Evolutionary conservation across 345 rosid genomes (phyloP).

Genomic region (Sisymbrium altissimum): DNA sequence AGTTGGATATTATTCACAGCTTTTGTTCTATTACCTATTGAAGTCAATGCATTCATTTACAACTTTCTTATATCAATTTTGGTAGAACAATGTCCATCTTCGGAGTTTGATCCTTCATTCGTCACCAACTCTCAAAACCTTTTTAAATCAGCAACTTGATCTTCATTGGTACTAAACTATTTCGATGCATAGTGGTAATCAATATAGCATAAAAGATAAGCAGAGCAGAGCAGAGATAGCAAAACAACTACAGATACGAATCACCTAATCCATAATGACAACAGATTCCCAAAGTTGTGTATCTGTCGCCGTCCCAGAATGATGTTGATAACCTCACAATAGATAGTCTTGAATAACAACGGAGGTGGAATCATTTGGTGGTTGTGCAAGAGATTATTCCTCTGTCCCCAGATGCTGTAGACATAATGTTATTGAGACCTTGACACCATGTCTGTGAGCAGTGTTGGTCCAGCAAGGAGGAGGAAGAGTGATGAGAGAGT

Average conservation of each 20-base stretch:
- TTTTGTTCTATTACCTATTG: not conserved
- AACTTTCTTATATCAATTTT: not conserved
- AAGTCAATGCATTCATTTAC: not conserved
- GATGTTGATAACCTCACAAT: too few relatives aligned
- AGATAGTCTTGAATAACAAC: too few relatives aligned
- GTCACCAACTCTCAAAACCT: not conserved
- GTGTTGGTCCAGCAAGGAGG: slow-evolving; percentile 93
- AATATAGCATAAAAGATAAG: not conserved
- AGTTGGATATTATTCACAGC: not conserved
- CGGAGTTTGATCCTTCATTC: not conserved
- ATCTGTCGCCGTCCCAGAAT: too few relatives aligned
- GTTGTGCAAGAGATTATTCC: too few relatives aligned
- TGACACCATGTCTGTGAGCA: slow-evolving; percentile 85
- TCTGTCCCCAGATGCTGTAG: too few relatives aligned
- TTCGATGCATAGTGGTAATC: too few relatives aligned
- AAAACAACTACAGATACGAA: too few relatives aligned
- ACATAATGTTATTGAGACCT: slow-evolving; percentile 48
- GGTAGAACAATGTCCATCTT: not conserved
- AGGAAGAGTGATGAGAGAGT: slow-evolving; percentile 65
- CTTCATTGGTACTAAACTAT: not conserved
- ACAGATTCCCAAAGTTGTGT: too few relatives aligned
- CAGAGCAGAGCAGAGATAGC: too few relatives aligned
- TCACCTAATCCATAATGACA: too few relatives aligned
- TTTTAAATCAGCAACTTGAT: not conserved
- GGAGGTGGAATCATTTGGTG: too few relatives aligned